Conservation (phyloP, 2,329 filamentous ascomycete species). For the Diaporthe citrichinensis region DNA sequence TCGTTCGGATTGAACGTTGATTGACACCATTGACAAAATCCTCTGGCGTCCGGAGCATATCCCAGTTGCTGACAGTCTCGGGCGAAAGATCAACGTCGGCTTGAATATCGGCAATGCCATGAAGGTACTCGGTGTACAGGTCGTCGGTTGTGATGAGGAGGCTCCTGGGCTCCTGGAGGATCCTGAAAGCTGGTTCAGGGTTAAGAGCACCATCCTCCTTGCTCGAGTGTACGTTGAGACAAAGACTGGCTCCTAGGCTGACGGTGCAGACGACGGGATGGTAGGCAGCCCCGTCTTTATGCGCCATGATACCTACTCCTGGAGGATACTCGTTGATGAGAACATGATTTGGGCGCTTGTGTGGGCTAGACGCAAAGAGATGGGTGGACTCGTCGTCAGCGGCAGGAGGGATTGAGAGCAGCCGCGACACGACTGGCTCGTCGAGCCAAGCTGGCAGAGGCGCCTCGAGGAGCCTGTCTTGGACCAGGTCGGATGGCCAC, state of each 20-base stretch:
- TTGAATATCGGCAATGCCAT: constrained; percentile 78
- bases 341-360: constrained; percentile 87
- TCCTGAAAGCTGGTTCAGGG: constrained; percentile 63
- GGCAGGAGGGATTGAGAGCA: constrained; percentile 64
- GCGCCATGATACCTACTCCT: constrained; percentile 95
- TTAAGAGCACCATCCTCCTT: constrained; percentile 72
- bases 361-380: constrained; percentile 76
- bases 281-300: constrained; percentile 94
- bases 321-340: constrained; percentile 93
- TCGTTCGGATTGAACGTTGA: constrained; percentile 73
- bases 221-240: constrained; percentile 81
- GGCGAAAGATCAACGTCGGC: constrained; percentile 76
- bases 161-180: constrained; percentile 89
- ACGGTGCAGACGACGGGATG: constrained; percentile 91
- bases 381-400: constrained; percentile 38
- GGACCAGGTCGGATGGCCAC: constrained; percentile 86
- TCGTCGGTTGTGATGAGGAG: constrained; percentile 79
- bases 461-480: constrained; percentile 81
- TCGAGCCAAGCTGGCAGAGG: constrained; percentile 83
- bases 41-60: constrained; percentile 67
- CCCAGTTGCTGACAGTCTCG: constrained; percentile 80
- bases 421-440: constrained; percentile 75
- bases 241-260: constrained; percentile 83
- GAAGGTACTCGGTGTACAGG: constrained; percentile 79
- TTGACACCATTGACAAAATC: constrained; percentile 66